Conservation (phyloP, 495 filamentous ascomycete genomes). For the Filosporella fistucella region DNA sequence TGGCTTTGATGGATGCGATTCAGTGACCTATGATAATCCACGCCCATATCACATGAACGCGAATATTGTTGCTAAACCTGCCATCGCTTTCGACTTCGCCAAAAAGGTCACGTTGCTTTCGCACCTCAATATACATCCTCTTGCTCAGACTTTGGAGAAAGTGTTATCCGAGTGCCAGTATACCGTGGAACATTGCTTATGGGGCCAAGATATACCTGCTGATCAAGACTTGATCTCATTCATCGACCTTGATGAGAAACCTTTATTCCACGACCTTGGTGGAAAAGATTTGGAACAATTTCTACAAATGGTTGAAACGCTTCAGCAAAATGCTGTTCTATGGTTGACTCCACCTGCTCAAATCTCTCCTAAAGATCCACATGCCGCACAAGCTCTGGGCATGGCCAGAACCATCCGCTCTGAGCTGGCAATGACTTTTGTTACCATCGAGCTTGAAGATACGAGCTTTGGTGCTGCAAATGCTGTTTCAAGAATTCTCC, state of each 20-base stretch:
- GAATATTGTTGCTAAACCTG: neutral
- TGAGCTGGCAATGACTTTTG: constrained; percentile 16
- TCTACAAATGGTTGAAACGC: constrained; percentile 21
- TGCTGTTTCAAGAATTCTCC: constrained; percentile 2
- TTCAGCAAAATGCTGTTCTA: constrained; percentile 4
- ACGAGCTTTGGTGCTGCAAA: neutral
- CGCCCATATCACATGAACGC: neutral
- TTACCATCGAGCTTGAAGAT: constrained; percentile 19
- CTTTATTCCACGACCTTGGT: constrained; percentile 25
- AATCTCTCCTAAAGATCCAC: neutral
- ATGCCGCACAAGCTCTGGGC: constrained; percentile 22
- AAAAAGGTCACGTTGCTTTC: neutral
- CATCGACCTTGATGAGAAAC: constrained; percentile 25
- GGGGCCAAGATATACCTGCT: constrained; percentile 13
- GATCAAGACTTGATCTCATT: constrained; percentile 31
- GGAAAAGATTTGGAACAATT: neutral
- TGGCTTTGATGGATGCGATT: constrained; percentile 45
- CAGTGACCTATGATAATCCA: too few relatives aligned
- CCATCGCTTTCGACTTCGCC: too few relatives aligned
- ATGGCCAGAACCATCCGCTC: constrained; percentile 19
- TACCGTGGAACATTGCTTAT: neutral
- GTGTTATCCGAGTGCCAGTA: neutral
- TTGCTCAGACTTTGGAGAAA: neutral
- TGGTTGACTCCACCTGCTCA: constrained; percentile 1
- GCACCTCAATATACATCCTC: neutral